Evolutionary conservation across 1,284 basidiomycete species (phyloP).

Genomic region (Agroathelia rolfsii): DNA sequence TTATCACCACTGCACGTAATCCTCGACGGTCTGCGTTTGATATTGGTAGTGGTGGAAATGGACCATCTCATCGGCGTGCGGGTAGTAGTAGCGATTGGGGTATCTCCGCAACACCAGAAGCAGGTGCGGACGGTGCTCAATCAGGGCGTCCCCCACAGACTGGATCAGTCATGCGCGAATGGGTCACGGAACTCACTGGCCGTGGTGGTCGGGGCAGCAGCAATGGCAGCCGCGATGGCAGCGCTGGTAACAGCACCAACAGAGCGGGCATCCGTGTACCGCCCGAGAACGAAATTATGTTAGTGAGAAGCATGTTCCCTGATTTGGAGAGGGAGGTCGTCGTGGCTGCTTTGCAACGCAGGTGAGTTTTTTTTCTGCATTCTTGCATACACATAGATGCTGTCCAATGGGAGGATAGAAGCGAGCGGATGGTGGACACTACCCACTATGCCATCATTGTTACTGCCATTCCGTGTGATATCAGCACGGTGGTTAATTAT

Average conservation of each 20-base stretch:
- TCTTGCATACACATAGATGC: not conserved
- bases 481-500: no score
- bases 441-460: no score
- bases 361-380: slow-evolving; percentile 36
- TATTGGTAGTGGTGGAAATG: slow-evolving; percentile 9
- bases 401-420: no score
- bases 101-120: not conserved
- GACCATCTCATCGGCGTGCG: no score
- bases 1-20: slow-evolving; percentile 45
- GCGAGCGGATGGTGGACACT: no score
- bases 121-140: slow-evolving; percentile 9
- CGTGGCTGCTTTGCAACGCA: slow-evolving; percentile 71
- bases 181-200: slow-evolving; percentile 74
- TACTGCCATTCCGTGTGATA: no score
- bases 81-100: no score
- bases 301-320: slow-evolving; percentile 76
- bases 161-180: slow-evolving; percentile 72
- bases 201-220: slow-evolving; percentile 36
- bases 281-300: slow-evolving; percentile 63
- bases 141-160: no score
- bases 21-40: slow-evolving; percentile 15
- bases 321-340: slow-evolving; percentile 65
- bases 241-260: no score
- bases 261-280: slow-evolving; percentile 60
- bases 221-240: no score